phyloP scores from a whole-genome alignment of 2,329 filamentous ascomycete species.

The Arthrobotrys megalospora region DNA sequence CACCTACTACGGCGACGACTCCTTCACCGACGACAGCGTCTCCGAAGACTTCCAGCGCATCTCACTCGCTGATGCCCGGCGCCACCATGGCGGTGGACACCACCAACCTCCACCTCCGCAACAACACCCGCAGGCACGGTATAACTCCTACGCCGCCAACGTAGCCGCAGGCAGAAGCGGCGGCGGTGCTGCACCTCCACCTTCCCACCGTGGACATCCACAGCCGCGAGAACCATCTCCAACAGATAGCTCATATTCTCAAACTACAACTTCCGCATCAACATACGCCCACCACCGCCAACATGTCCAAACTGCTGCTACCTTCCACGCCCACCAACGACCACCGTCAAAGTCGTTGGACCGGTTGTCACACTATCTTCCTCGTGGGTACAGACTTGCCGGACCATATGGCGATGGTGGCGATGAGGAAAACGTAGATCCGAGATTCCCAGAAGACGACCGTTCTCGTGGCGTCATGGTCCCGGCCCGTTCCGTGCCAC shows the following conservation, averaged over 20 bases:
- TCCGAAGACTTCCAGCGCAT: conserved; percentile 58
- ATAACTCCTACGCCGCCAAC: conserved; percentile 46
- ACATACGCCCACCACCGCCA: conserved; percentile 35
- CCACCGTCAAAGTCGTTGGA: conserved; percentile 54
- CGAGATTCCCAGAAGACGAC: conserved; percentile 40
- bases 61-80: conserved; percentile 17
- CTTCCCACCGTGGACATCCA: conserved; percentile 31
- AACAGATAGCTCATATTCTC: conserved; percentile 53
- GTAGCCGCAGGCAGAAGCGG: conserved; percentile 44
- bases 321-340: conserved; percentile 47
- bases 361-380: conserved; percentile 50
- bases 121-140: conserved; percentile 43
- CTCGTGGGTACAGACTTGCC: conserved; percentile 49
- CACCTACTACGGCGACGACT: conserved; percentile 49
- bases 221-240: conserved; percentile 44
- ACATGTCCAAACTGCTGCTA: conserved; percentile 39
- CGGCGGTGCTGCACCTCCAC: conserved; percentile 10
- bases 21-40: conserved; percentile 57
- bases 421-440: conserved; percentile 50
- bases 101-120: conserved; percentile 29
- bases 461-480: conserved; percentile 43
- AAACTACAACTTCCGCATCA: conserved; percentile 51
- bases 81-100: conserved; percentile 15
- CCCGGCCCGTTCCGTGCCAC: conserved; percentile 39
- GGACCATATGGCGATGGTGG: conserved; percentile 25